Percentiles rank a stretch among this genome's conserved stretches.
These are phyloP conservation scores for Protomyces lactucae-debilis DNA, from an alignment of 1,139 yeast species.

Conservation along the genomic window DNA sequence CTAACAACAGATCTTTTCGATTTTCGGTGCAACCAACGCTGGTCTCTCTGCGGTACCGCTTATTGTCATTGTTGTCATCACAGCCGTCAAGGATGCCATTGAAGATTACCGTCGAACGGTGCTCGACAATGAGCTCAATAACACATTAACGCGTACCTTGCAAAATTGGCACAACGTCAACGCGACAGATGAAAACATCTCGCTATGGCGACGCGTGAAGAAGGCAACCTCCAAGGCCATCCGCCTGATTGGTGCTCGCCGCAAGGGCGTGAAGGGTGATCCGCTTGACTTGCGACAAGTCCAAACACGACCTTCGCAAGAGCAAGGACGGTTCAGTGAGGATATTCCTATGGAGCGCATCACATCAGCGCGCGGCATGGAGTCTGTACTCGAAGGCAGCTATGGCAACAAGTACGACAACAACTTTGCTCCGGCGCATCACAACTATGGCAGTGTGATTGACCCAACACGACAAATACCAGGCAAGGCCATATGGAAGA, in stretches of 20 bases:
- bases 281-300: conserved; percentile 26
- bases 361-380: conserved; percentile 21
- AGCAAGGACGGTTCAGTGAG: conserved; percentile 7
- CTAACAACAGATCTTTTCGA: conserved; percentile 48
- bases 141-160: conserved; percentile 74
- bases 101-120: conserved; percentile 85
- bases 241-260: conserved; percentile 30
- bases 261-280: conserved; percentile 29
- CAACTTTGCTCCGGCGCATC: conserved; percentile 13
- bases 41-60: conserved; percentile 90
- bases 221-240: conserved; percentile 43
- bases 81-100: conserved; percentile 87
- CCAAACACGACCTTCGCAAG: conserved; percentile 25
- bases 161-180: conserved; percentile 68
- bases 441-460: conserved; percentile 34
- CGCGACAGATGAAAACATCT: conserved; percentile 61
- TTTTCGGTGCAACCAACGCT: conserved; percentile 87
- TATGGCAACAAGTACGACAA: conserved; percentile 20
- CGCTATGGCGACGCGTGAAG: conserved; percentile 64
- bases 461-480: conserved; percentile 38
- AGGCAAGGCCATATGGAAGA: conserved; percentile 52
- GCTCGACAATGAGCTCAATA: conserved; percentile 78
- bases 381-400: conserved; percentile 13
- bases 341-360: conserved; percentile 21
- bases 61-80: conserved; percentile 80